Evolutionary conservation across 2,329 filamentous ascomycete species (phyloP).

Genomic region (Calcarisporium arbuscula): DNA sequence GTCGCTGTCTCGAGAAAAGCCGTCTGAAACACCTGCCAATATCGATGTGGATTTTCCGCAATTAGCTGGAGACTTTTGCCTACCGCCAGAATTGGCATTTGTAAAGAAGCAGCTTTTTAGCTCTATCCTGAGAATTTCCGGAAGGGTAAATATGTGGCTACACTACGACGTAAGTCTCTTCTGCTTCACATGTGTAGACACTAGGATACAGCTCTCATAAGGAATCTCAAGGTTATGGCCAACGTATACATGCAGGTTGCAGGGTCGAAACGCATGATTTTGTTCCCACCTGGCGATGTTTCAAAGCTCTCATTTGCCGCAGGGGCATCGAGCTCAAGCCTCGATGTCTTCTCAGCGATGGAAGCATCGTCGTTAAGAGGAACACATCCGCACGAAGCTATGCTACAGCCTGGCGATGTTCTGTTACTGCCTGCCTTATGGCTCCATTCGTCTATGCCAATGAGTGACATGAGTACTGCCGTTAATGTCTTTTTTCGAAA

Average conservation of each 20-base stretch:
- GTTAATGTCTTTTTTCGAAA: conserved; percentile 88
- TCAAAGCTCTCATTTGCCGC: conserved; percentile 62
- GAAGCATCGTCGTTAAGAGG: conserved; percentile 30
- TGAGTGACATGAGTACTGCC: conserved; percentile 58
- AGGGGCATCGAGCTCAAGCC: conserved; percentile 72
- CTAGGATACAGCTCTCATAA: conserved; percentile 5
- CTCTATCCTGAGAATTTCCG: conserved; percentile 73
- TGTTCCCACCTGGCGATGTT: conserved; percentile 76
- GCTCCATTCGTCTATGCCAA: conserved; percentile 68
- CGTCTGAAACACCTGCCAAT: conserved; percentile 63
- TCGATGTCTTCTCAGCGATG: conserved; percentile 60
- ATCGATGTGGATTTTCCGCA: conserved; percentile 65
- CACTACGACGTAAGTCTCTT: conserved; percentile 66
- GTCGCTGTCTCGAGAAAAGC: conserved; percentile 62
- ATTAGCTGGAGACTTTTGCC: conserved; percentile 61
- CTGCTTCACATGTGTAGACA: conserved; percentile 1
- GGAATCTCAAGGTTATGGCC: conserved; percentile 62
- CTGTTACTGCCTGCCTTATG: conserved; percentile 78
- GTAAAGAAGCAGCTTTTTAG: conserved; percentile 64
- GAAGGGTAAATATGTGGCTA: conserved; percentile 79
- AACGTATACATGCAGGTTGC: conserved; percentile 77
- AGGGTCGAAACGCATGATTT: conserved; percentile 65
- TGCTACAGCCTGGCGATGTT: conserved; percentile 65
- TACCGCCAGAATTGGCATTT: conserved; percentile 56
- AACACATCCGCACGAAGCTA: conserved; percentile 61